phyloP scores from a whole-genome alignment of 768 basidiomycete genomes.

The Hypholoma fasciculare region DNA sequence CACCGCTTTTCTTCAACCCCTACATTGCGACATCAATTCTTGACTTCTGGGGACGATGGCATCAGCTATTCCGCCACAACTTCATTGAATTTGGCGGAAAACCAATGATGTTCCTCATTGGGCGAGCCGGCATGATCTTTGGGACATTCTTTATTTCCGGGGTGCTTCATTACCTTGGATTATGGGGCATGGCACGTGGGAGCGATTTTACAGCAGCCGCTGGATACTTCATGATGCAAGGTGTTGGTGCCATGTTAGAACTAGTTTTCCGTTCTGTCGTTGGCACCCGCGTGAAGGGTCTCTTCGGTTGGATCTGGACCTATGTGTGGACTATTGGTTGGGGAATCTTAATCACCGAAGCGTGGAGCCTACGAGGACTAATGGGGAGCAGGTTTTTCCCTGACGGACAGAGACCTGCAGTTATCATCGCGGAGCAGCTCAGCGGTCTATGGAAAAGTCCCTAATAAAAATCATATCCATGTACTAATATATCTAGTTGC shows the following conservation, averaged over 20 bases:
- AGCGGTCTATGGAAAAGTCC: not conserved
- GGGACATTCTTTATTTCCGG: slow-evolving; percentile 64
- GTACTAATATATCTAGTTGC: not conserved
- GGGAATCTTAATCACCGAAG: slow-evolving; percentile 51
- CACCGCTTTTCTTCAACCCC: slow-evolving; percentile 60
- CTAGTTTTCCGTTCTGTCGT: slow-evolving; percentile 40
- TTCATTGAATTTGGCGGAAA: slow-evolving; percentile 54
- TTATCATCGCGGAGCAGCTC: slow-evolving; percentile 18
- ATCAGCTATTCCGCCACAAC: slow-evolving; percentile 60
- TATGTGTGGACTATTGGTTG: slow-evolving; percentile 44
- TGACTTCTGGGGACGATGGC: slow-evolving; percentile 73
- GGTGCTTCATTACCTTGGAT: slow-evolving; percentile 55
- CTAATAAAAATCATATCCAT: not conserved
- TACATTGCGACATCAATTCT: slow-evolving; percentile 58
- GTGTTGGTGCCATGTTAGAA: slow-evolving; percentile 53
- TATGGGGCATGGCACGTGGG: slow-evolving; percentile 60
- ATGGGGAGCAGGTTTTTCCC: slow-evolving; percentile 40
- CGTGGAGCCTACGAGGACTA: slow-evolving; percentile 45
- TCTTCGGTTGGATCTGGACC: slow-evolving; percentile 53
- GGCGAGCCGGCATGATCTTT: slow-evolving; percentile 48
- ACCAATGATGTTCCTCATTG: slow-evolving; percentile 42
- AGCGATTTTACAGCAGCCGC: slow-evolving; percentile 40
- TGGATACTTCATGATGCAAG: slow-evolving; percentile 61
- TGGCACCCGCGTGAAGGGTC: slow-evolving; percentile 48
- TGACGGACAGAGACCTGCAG: slow-evolving; percentile 32